A percentile compares a stretch with the other conserved stretches of the same genome.
Conservation (phyloP, 495 filamentous ascomycete genomes). For the Aspergillus cavernicola region DNA sequence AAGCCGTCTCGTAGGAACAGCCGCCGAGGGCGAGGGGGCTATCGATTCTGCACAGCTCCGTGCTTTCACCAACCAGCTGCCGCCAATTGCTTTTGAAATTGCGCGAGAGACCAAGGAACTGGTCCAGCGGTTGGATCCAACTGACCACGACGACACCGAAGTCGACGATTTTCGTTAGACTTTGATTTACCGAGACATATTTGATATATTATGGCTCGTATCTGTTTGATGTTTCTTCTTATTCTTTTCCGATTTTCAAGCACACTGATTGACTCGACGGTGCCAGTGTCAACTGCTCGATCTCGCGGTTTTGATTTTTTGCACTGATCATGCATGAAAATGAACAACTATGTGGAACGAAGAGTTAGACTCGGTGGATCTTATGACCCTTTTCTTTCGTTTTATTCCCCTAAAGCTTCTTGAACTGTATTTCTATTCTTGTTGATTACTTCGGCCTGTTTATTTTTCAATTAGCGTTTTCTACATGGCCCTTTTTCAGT, state of each 20-base stretch:
- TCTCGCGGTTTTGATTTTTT: slow-evolving; percentile 25
- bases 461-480: slow-evolving; percentile 15
- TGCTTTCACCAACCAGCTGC: slow-evolving; percentile 65
- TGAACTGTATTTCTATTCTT: slow-evolving; percentile 14
- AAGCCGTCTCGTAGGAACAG: slow-evolving; percentile 62
- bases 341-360: slow-evolving; percentile 43
- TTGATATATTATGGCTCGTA: neutral
- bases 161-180: slow-evolving; percentile 43
- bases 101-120: slow-evolving; percentile 79
- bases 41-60: slow-evolving; percentile 52
- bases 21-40: slow-evolving; percentile 57
- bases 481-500: slow-evolving; percentile 8
- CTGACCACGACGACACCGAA: slow-evolving; percentile 31
- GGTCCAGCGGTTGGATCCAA: slow-evolving; percentile 42
- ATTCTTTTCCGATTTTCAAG: slow-evolving; percentile 7
- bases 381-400: slow-evolving; percentile 19
- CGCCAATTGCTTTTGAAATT: slow-evolving; percentile 84
- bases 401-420: slow-evolving; percentile 8
- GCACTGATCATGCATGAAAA: slow-evolving; percentile 40
- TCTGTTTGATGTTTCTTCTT: slow-evolving; percentile 5
- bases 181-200: neutral
- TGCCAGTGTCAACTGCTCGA: slow-evolving; percentile 4
- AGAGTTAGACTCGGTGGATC: slow-evolving; percentile 33
- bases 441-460: slow-evolving; percentile 3
- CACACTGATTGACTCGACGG: slow-evolving; percentile 11